Percentiles rank a stretch among this genome's conserved stretches.
phyloP scores from a whole-genome alignment of 2,329 filamentous ascomycete genomes.

The Fusarium nanum region DNA sequence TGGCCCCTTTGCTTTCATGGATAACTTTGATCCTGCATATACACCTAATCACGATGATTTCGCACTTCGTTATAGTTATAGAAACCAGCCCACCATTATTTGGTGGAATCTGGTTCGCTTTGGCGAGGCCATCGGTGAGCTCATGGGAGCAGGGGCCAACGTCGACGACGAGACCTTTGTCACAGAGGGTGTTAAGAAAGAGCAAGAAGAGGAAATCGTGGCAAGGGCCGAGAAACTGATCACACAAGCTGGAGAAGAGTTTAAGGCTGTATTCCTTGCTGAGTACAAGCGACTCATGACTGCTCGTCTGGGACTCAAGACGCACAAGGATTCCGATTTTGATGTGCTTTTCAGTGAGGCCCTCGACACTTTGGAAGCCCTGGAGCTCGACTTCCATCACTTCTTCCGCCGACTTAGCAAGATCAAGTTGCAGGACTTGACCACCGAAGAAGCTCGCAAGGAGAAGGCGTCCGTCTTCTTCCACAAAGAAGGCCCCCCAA shows the following conservation, averaged over 20 bases:
- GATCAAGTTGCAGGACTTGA: conserved; percentile 71
- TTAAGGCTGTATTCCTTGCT: conserved; percentile 84
- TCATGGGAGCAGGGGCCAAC: conserved; percentile 79
- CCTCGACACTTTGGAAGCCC: conserved; percentile 81
- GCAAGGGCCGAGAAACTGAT: conserved; percentile 87
- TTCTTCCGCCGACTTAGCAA: conserved; percentile 85
- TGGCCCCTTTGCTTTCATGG: conserved; percentile 96
- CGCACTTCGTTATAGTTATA: conserved; percentile 88
- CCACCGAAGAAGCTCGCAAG: conserved; percentile 71
- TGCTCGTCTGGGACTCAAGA: conserved; percentile 79
- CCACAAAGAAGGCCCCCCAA: conserved; percentile 76
- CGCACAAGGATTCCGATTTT: conserved; percentile 78
- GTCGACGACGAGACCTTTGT: conserved; percentile 80
- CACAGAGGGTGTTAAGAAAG: conserved; percentile 72
- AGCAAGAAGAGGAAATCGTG: conserved; percentile 76
- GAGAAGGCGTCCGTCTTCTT: conserved; percentile 80
- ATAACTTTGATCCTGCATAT: conserved; percentile 93
- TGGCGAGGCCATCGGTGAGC: conserved; percentile 87
- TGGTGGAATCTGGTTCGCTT: conserved; percentile 98
- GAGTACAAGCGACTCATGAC: conserved; percentile 92
- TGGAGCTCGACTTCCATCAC: conserved; percentile 93
- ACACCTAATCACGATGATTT: conserved; percentile 97
- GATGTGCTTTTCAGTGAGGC: conserved; percentile 82
- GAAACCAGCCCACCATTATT: conserved; percentile 93
- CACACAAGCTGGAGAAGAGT: conserved; percentile 83